Percentiles rank a stretch among this genome's conserved stretches.
Evolutionary conservation across 2,329 filamentous ascomycete species (phyloP).

Genomic region (Metarhizium brunneum): DNA sequence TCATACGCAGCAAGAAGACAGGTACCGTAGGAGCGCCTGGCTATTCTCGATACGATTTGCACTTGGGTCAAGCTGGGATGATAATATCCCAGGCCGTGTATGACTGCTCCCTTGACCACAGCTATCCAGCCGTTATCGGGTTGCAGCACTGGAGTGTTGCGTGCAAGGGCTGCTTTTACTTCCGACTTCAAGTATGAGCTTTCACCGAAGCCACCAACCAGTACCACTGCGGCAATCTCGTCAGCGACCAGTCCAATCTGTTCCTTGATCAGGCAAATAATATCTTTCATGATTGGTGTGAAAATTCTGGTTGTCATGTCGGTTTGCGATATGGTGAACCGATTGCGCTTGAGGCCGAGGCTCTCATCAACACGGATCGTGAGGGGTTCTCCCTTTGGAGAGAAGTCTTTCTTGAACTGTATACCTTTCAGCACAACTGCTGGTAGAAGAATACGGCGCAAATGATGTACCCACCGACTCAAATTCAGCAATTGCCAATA

Average conservation of each 20-base stretch:
- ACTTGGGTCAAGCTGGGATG: constrained; percentile 18
- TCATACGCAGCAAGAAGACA: constrained; percentile 26
- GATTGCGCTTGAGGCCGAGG: constrained; percentile 22
- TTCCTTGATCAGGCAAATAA: constrained; percentile 32
- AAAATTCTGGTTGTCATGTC: constrained; percentile 52
- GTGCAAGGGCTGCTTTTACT: constrained; percentile 25
- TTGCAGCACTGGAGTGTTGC: constrained; percentile 33
- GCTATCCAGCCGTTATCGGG: constrained; percentile 40
- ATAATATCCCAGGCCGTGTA: constrained; percentile 26
- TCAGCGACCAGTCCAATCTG: constrained; percentile 26
- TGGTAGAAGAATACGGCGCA: background rate
- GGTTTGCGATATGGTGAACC: constrained; percentile 35
- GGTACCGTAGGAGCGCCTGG: constrained; percentile 27
- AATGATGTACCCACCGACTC: constrained; percentile 25
- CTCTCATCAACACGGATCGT: constrained; percentile 25
- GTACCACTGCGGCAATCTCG: constrained; percentile 29
- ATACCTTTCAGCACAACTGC: constrained; percentile 2
- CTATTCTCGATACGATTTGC: constrained; percentile 24
- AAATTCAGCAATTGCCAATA: constrained; percentile 32
- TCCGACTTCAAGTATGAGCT: constrained; percentile 34
- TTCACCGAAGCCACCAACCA: constrained; percentile 40
- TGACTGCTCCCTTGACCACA: constrained; percentile 41
- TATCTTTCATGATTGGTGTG: constrained; percentile 31
- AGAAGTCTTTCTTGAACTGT: constrained; percentile 29
- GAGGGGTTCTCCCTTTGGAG: constrained; percentile 24